Evolutionary conservation across 2,329 filamentous ascomycete species (phyloP).

Genomic region (Escovopsis sp.): DNA sequence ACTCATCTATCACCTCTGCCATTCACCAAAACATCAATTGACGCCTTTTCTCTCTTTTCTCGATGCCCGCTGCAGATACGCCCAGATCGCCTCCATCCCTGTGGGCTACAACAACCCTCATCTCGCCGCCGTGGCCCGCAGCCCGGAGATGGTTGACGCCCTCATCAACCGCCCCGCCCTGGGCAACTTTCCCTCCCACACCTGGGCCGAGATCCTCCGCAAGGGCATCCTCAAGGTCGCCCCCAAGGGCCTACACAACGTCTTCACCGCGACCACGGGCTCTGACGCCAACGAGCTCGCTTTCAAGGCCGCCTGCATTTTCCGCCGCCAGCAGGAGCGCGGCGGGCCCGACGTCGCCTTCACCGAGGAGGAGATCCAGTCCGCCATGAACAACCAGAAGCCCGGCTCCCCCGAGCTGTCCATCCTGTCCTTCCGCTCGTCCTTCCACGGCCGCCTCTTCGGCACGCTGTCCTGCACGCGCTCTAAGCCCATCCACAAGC

Average conservation of each 20-base stretch:
- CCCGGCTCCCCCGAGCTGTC: constrained; percentile 65
- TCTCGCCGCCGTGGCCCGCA: constrained; percentile 53
- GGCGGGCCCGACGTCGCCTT: constrained; percentile 67
- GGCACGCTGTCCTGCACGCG: constrained; percentile 77
- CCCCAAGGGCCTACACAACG: constrained; percentile 69
- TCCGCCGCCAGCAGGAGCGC: constrained; percentile 65
- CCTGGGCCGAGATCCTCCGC: constrained; percentile 69
- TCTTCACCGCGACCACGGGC: constrained; percentile 79
- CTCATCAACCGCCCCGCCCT: constrained; percentile 81
- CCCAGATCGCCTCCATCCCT: constrained; percentile 86
- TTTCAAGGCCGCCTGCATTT: constrained; percentile 95
- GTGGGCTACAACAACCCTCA: constrained; percentile 83
- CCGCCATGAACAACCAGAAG: constrained; percentile 63
- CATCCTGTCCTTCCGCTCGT: constrained; percentile 77
- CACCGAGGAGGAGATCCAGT: constrained; percentile 57
- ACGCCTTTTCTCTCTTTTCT: not conserved
- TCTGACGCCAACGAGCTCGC: constrained; percentile 90
- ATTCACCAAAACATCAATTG: not conserved
- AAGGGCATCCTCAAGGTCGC: constrained; percentile 69
- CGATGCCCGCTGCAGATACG: constrained; percentile 39
- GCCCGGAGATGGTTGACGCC: constrained; percentile 63
- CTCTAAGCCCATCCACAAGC: constrained; percentile 86
- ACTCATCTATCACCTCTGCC: not conserved
- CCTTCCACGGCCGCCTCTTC: constrained; percentile 83
- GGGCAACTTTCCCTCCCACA: constrained; percentile 76